Evolutionary conservation across 139 green algal genomes (phyloP), one percentile per base, ranked within the genome.

Genomic region (Coelastrella sp.): DNA sequence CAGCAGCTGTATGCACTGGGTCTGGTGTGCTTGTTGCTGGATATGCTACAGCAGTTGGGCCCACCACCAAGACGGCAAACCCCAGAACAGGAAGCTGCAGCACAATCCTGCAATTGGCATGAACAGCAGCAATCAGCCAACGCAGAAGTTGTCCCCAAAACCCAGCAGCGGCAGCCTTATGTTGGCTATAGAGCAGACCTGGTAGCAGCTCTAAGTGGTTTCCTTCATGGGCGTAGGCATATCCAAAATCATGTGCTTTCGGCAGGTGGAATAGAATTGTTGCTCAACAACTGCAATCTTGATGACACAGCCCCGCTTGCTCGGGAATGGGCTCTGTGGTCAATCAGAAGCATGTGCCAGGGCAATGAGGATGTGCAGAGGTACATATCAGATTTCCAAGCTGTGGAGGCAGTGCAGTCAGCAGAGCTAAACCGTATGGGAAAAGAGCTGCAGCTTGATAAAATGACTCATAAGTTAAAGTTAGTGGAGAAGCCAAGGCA

Each of bases 321-420:
- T 6, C 91, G 96, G 0, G 97, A 99, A 93, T 99, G 97, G 96
- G 97, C 94, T 63, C 93, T 99, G 74, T 99, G 95, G 96, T 96
- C 90, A 0, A 90, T 99, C 84, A 94, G 97, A 35, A 99, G 99
- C 91, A 86, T 99, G 88, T 97, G 96, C 89, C 94, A 96, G 68
- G 96, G 89, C 65, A 96, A 87, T 79, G 91, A 92, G 57, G 94
- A 82, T 56, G 94, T 94, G 56, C 79, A 91, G 79, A n/a, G 49
- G 61, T 85, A 89, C 49, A 76, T 76, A 49, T 20, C 20, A 24
- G 10, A 90, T 88, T 90, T 96, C 25, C 88, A 94, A 88, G 87
- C 92, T 24, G 85, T 92, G n/a, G 92, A 75, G 4, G 85, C 92
- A 0, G 93, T 96, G 59, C 82, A 97, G 15, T 94, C 82, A 4